Conservation (phyloP, 1,139 yeast species). For the Meyerozyma athensensis region DNA sequence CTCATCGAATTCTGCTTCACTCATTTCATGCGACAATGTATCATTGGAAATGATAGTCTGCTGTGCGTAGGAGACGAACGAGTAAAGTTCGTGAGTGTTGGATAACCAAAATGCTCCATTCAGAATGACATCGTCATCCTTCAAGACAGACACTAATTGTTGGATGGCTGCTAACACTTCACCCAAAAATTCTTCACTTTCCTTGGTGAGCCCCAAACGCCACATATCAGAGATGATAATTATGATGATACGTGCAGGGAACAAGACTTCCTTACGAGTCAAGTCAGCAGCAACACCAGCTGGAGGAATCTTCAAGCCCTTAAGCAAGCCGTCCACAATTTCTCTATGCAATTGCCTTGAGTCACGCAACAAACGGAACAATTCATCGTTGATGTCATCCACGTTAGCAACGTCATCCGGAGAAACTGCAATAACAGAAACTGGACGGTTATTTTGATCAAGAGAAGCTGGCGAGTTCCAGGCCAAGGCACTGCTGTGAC, state of each 20-base stretch:
- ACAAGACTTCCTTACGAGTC: slow-evolving; percentile 85
- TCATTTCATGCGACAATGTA: slow-evolving; percentile 76
- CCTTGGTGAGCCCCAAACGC: slow-evolving; percentile 92
- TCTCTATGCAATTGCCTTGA: slow-evolving; percentile 77
- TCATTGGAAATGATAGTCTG: slow-evolving; percentile 83
- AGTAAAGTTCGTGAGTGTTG: slow-evolving; percentile 90
- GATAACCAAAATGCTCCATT: slow-evolving; percentile 98
- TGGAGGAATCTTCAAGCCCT: slow-evolving; percentile 83
- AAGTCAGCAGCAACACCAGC: slow-evolving; percentile 81
- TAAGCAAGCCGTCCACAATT: slow-evolving; percentile 81
- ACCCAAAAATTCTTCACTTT: slow-evolving; percentile 87
- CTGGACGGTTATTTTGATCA: slow-evolving; percentile 46
- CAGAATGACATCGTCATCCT: slow-evolving; percentile 82
- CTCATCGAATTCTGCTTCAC: slow-evolving; percentile 84
- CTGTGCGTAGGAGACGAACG: slow-evolving; percentile 93
- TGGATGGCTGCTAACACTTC: slow-evolving; percentile 88
- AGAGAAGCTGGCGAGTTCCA: slow-evolving; percentile 30
- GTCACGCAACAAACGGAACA: slow-evolving; percentile 70
- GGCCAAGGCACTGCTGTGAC: slow-evolving; percentile 40
- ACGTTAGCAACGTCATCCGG: slow-evolving; percentile 53
- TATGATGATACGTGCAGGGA: slow-evolving; percentile 94
- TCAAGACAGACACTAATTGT: slow-evolving; percentile 61
- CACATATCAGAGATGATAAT: slow-evolving; percentile 96
- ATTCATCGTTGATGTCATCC: slow-evolving; percentile 69
- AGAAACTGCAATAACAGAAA: slow-evolving; percentile 55